phyloP scores from a whole-genome alignment of 2,329 filamentous ascomycete species.

The Ilyonectria destructans region DNA sequence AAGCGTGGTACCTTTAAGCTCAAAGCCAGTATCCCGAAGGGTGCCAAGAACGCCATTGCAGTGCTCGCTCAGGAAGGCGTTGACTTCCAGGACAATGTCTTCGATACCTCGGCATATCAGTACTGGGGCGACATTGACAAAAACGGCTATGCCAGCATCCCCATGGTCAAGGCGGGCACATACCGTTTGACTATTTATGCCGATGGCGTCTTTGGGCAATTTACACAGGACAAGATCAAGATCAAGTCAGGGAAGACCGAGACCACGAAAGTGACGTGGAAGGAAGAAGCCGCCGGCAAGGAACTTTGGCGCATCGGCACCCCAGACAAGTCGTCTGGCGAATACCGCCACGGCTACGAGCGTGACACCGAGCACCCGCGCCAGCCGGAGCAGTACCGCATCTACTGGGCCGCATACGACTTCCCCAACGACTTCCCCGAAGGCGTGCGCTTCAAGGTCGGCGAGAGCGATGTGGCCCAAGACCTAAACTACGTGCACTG shows the following conservation, averaged over 20 bases:
- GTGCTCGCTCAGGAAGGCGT: conserved; percentile 61
- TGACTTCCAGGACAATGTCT: conserved; percentile 61
- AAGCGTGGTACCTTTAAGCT: conserved; percentile 67
- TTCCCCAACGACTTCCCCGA: conserved; percentile 73
- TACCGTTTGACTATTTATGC: conserved; percentile 77
- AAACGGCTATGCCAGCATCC: conserved; percentile 66
- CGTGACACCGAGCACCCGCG: conserved; percentile 64
- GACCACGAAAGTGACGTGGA: conserved; percentile 63
- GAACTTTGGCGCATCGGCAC: conserved; percentile 77
- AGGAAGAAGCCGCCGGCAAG: conserved; percentile 68
- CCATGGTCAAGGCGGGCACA: conserved; percentile 69
- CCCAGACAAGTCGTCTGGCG: conserved; percentile 74
- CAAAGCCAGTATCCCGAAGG: conserved; percentile 66
- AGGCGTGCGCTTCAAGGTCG: conserved; percentile 72
- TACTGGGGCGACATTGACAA: conserved; percentile 72
- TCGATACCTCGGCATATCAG: conserved; percentile 70
- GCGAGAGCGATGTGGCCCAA: conserved; percentile 62
- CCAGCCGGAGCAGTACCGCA: conserved; percentile 71
- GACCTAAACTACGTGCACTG: conserved; percentile 79
- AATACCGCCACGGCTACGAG: conserved; percentile 72
- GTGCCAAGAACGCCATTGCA: conserved; percentile 68
- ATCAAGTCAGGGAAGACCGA: conserved; percentile 58
- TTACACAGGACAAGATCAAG: conserved; percentile 65
- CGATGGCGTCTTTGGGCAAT: conserved; percentile 74
- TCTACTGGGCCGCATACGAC: conserved; percentile 75